Evolutionary conservation across 2,329 filamentous ascomycete genomes (phyloP).

Genomic region (Aspergillus fumigatus): DNA sequence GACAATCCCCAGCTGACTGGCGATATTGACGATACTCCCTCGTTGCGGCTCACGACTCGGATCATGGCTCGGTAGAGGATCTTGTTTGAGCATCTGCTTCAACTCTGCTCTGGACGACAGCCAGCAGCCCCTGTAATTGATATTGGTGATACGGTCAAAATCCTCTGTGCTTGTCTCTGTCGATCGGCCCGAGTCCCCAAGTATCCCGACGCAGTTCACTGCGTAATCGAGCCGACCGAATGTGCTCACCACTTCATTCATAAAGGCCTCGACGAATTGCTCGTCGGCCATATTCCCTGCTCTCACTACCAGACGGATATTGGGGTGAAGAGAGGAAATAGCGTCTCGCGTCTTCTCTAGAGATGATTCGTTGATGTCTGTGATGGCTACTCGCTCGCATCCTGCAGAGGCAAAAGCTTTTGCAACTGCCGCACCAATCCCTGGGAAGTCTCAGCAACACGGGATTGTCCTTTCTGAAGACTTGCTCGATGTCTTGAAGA

Average conservation of each 20-base stretch:
- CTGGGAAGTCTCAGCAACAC: constrained; percentile 25
- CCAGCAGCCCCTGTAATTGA: constrained; percentile 54
- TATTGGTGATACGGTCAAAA: constrained; percentile 51
- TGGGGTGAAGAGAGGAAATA: constrained; percentile 31
- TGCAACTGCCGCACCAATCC: constrained; percentile 53
- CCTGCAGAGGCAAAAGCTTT: constrained; percentile 49
- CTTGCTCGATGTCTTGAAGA: not conserved
- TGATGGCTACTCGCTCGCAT: constrained; percentile 51
- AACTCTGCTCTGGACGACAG: constrained; percentile 44
- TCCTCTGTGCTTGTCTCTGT: constrained; percentile 44
- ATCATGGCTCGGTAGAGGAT: constrained; percentile 39
- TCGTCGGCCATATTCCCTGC: constrained; percentile 49
- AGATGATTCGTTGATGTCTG: constrained; percentile 46
- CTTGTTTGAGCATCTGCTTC: constrained; percentile 44
- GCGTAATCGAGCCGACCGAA: constrained; percentile 53
- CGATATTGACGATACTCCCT: constrained; percentile 50
- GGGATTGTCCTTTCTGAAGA: not conserved
- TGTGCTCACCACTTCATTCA: constrained; percentile 19
- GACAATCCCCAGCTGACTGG: constrained; percentile 51
- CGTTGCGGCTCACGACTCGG: constrained; percentile 33
- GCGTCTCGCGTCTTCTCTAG: constrained; percentile 28
- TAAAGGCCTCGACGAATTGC: constrained; percentile 39
- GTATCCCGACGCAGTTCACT: constrained; percentile 53
- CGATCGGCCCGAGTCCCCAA: constrained; percentile 21
- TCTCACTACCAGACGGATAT: constrained; percentile 28